Percentiles rank a stretch among this genome's conserved stretches.
Conservation (phyloP, 768 basidiomycete species). For the Termitomyces heimii region DNA sequence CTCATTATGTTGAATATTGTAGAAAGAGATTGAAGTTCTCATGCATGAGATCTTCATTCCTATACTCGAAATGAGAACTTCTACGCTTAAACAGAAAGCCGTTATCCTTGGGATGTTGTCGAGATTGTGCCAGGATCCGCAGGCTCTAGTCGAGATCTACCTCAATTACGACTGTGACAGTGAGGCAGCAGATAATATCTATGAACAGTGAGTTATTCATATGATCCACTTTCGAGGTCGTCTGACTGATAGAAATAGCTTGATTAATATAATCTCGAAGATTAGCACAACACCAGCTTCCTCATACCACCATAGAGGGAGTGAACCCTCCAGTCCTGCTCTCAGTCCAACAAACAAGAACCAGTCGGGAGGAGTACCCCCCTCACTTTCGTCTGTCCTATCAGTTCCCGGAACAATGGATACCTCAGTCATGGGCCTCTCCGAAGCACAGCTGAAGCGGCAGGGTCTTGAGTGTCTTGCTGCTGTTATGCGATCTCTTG, state of each 20-base stretch:
- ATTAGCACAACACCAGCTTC: constrained; percentile 61
- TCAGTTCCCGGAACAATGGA: constrained; percentile 64
- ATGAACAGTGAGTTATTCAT: constrained; percentile 71
- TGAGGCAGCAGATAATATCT: constrained; percentile 92
- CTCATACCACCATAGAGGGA: constrained; percentile 38
- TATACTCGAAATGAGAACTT: constrained; percentile 95
- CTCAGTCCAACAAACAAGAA: constrained; percentile 45
- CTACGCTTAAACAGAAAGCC: constrained; percentile 92
- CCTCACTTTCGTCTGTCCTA: constrained; percentile 62
- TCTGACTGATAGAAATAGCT: constrained; percentile 5
- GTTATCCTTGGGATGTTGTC: constrained; percentile 86
- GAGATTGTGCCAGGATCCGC: constrained; percentile 90
- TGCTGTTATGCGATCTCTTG: constrained; percentile 81
- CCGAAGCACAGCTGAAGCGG: constrained; percentile 79
- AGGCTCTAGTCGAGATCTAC: constrained; percentile 96
- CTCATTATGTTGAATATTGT: constrained; percentile 8
- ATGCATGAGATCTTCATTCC: constrained; percentile 98
- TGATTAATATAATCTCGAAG: constrained; percentile 93
- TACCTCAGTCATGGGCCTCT: constrained; percentile 58
- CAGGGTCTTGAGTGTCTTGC: constrained; percentile 96
- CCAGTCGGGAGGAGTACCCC: constrained; percentile 31
- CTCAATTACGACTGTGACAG: constrained; percentile 99
- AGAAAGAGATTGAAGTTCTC: constrained; percentile 99
- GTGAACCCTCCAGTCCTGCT: constrained; percentile 58
- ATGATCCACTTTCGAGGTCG: not conserved